These are phyloP conservation scores for Boletellus dicymbophilus DNA, from an alignment of 1,284 basidiomycete genomes.

Conservation along the genomic window DNA sequence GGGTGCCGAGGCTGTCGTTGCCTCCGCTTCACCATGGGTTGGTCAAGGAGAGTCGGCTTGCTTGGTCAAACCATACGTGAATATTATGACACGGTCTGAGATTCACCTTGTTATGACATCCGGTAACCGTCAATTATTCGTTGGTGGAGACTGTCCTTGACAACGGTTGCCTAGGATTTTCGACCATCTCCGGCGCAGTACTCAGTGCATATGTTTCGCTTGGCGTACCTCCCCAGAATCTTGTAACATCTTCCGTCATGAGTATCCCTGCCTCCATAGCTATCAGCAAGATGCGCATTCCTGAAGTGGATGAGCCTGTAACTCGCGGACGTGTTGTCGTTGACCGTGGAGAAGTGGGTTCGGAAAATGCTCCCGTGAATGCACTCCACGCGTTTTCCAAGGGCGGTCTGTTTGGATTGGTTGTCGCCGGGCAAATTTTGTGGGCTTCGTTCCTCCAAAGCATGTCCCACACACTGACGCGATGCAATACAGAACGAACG, in stretches of 20 bases:
- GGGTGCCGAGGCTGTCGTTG: conserved; percentile 91
- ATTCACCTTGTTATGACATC: conserved; percentile 90
- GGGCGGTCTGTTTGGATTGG: conserved; percentile 84
- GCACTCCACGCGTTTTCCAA: conserved; percentile 88
- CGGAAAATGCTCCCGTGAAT: conserved; percentile 63
- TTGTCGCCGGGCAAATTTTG: conserved; percentile 86
- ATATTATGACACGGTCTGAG: conserved; percentile 88
- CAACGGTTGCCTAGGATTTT: conserved; percentile 54
- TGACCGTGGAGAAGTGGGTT: conserved; percentile 67
- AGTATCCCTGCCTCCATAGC: conserved; percentile 93
- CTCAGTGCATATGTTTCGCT: conserved; percentile 82
- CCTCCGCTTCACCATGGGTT: conserved; percentile 89
- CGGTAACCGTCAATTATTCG: conserved; percentile 44
- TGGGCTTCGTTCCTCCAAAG: conserved; percentile 36
- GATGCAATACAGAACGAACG: conserved; percentile 57
- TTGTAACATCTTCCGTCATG: conserved; percentile 93
- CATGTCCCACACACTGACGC: conserved; percentile 2
- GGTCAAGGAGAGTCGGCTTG: conserved; percentile 89
- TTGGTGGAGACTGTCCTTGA: conserved; percentile 1
- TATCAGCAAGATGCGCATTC: conserved; percentile 84
- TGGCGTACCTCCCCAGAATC: conserved; percentile 81
- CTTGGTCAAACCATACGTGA: conserved; percentile 84
- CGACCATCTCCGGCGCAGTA: conserved; percentile 90
- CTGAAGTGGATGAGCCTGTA: conserved; percentile 83
- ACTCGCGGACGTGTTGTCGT: conserved; percentile 82